Conservation (phyloP, 441 rosid species). For the Cnidoscolus chayamansa region DNA sequence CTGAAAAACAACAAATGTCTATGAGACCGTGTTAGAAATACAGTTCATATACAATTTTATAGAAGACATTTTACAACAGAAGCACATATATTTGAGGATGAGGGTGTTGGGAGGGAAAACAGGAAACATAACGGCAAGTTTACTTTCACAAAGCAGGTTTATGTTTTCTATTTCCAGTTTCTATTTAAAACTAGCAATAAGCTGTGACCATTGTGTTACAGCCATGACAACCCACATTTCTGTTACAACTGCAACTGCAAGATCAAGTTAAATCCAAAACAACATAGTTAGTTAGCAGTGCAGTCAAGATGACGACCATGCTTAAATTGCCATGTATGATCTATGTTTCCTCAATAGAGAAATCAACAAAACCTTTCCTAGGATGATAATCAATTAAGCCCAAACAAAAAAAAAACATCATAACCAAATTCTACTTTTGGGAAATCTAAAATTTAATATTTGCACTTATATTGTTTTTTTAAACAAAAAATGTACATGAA, state of each 20-base stretch:
- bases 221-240: background rate
- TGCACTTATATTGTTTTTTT: background rate
- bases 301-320: background rate
- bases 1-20: constrained; percentile 32
- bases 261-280: background rate
- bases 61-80: background rate
- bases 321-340: background rate
- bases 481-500: background rate
- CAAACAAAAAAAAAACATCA: too few relatives aligned
- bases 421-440: too few relatives aligned
- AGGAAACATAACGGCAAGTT: background rate
- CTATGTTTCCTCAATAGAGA: background rate
- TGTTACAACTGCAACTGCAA: background rate
- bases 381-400: background rate
- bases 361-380: background rate
- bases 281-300: background rate
- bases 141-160: background rate
- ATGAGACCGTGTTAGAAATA: constrained; percentile 9
- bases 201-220: background rate
- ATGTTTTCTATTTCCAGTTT: background rate
- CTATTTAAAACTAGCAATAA: background rate
- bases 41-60: background rate
- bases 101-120: background rate
- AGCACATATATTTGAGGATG: background rate
- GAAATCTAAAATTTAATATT: too few relatives aligned